Evolutionary conservation across 768 basidiomycete species (phyloP).

Genomic region (Mycena polygramma): DNA sequence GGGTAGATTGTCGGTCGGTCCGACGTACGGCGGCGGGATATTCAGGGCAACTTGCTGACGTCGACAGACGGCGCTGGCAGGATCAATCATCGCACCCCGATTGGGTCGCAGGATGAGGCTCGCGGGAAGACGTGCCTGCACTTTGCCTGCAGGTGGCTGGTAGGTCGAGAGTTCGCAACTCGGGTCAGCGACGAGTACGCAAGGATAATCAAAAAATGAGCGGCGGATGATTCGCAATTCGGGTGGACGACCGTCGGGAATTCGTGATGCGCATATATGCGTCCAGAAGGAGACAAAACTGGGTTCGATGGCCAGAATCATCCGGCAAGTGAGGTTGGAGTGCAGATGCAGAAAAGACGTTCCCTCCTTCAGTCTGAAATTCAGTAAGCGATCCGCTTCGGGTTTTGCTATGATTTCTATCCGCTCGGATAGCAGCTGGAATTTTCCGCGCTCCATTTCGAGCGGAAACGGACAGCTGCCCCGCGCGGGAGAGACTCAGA

Average conservation of each 20-base stretch:
- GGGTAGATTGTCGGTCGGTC: background rate
- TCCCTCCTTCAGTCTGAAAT: background rate
- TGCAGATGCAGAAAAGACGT: conserved; percentile 4
- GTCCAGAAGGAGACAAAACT: background rate
- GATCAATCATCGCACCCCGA: conserved; percentile 17
- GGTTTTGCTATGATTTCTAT: background rate
- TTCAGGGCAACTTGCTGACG: conserved; percentile 18
- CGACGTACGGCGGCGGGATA: conserved; percentile 1
- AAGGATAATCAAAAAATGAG: background rate
- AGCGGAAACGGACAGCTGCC: background rate
- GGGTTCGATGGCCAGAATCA: conserved; percentile 7
- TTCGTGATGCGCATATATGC: conserved; percentile 9
- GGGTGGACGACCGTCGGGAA: conserved; percentile 2
- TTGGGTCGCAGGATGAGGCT: conserved; percentile 2
- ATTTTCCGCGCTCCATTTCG: conserved; percentile 10
- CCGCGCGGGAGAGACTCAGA: background rate
- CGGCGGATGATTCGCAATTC: conserved; percentile 14
- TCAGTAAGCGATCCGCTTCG: conserved; percentile 23
- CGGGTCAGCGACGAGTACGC: conserved; percentile 10
- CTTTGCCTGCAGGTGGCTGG: background rate
- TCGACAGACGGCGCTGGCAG: conserved; percentile 8
- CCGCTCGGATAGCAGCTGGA: conserved; percentile 12
- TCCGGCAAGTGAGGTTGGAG: background rate
- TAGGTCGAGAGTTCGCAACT: conserved; percentile 14
- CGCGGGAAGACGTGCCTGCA: conserved; percentile 26